Conservation (phyloP, 2,329 filamentous ascomycete genomes). For the Trichoderma gracile region DNA sequence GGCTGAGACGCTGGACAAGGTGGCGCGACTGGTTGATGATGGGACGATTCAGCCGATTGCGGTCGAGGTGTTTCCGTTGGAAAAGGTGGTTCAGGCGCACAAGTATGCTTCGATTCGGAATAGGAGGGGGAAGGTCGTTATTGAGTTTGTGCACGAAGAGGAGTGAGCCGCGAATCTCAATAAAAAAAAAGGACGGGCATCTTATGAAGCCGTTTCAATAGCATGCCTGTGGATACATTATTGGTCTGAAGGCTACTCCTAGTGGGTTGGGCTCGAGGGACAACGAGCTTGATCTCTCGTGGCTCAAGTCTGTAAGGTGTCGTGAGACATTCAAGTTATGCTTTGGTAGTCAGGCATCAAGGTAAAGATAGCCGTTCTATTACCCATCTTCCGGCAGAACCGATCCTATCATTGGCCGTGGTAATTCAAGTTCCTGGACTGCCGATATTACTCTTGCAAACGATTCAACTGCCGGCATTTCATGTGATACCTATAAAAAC, state of each 20-base stretch:
- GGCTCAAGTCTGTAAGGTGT: too few species aligned
- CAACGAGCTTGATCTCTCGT: too few species aligned
- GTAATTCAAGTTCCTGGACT: not conserved
- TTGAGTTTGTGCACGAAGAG: constrained; percentile 30
- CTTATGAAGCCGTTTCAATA: too few species aligned
- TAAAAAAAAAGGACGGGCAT: not conserved
- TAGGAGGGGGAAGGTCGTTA: constrained; percentile 34
- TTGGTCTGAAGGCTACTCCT: too few species aligned
- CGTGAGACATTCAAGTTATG: too few species aligned
- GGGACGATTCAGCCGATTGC: constrained; percentile 30
- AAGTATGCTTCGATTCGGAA: constrained; percentile 30
- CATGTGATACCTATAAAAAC: not conserved
- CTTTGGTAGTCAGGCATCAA: too few species aligned
- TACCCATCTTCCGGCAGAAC: too few species aligned
- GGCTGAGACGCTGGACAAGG: constrained; percentile 28
- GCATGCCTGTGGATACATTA: too few species aligned
- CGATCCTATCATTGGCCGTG: too few species aligned
- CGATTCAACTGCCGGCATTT: not conserved
- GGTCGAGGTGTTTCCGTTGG: constrained; percentile 31
- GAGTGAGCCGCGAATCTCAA: not conserved
- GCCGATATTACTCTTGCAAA: not conserved
- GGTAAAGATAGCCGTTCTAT: too few species aligned
- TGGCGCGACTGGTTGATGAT: constrained; percentile 31
- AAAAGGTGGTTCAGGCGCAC: constrained; percentile 35
- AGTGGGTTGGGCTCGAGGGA: too few species aligned